Evolutionary conservation across 2,329 filamentous ascomycete species (phyloP).

Genomic region (Apiospora aurea): DNA sequence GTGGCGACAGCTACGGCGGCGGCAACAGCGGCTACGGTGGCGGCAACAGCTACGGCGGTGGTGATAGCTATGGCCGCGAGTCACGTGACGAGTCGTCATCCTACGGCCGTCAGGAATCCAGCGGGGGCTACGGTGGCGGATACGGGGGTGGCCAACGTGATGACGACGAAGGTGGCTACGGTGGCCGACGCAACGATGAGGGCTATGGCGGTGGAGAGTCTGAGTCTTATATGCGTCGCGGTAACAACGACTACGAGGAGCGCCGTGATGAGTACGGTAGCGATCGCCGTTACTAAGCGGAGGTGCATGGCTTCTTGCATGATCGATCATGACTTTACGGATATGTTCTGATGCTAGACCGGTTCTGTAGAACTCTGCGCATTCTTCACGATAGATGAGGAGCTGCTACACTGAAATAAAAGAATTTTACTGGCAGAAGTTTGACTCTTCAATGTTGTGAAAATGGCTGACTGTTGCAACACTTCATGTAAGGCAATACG

Average conservation of each 20-base stretch:
- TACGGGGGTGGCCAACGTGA: slow-evolving; percentile 24
- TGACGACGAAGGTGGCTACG: slow-evolving; percentile 24
- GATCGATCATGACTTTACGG: neutral
- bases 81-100: slow-evolving; percentile 10
- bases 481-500: too few species aligned
- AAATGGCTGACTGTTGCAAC: neutral
- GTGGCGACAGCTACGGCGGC: slow-evolving; percentile 23
- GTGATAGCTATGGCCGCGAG: slow-evolving; percentile 22
- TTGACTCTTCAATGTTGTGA: neutral
- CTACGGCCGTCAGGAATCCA: slow-evolving; percentile 30
- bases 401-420: neutral
- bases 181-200: slow-evolving; percentile 28
- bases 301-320: neutral
- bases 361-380: neutral
- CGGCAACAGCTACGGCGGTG: slow-evolving; percentile 22
- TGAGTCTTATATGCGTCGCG: neutral
- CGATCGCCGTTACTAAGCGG: slow-evolving; percentile 10
- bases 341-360: neutral
- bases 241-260: neutral
- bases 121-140: slow-evolving; percentile 25
- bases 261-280: slow-evolving; percentile 20
- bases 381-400: neutral
- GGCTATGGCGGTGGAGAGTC: neutral
- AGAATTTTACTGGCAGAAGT: neutral
- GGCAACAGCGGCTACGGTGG: slow-evolving; percentile 27